Evolutionary conservation across 805 yeast species (phyloP).

Genomic region (baker's yeast (Saccharomyces cerevisiae)): DNA sequence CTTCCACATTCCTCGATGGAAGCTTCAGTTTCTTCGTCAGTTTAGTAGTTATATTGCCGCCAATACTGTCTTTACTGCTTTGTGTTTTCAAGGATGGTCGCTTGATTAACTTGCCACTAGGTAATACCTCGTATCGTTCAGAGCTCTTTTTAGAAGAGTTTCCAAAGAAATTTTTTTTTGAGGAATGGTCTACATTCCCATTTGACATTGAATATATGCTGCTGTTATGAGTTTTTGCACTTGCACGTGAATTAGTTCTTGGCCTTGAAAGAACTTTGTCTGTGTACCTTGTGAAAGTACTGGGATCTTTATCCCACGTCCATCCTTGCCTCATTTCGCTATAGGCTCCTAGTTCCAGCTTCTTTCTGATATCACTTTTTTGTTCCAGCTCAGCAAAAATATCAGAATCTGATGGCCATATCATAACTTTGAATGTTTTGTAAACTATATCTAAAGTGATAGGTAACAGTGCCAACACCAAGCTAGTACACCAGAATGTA

Average conservation of each 20-base stretch:
- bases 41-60: constrained; percentile 6
- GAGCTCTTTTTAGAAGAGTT: constrained; percentile 11
- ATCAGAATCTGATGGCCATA: constrained; percentile 69
- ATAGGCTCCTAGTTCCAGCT: constrained; percentile 65
- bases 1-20: constrained; percentile 19
- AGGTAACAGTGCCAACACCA: constrained; percentile 51
- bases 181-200: background rate
- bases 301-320: constrained; percentile 51
- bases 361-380: constrained; percentile 53
- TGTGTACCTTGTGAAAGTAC: constrained; percentile 25
- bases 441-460: constrained; percentile 57
- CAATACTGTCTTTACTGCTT: background rate
- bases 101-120: constrained; percentile 62
- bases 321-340: constrained; percentile 72
- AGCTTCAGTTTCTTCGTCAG: constrained; percentile 32
- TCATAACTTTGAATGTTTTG: constrained; percentile 46
- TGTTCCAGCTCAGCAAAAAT: constrained; percentile 70
- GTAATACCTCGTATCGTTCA: constrained; percentile 48
- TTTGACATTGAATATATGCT: background rate
- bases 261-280: constrained; percentile 14
- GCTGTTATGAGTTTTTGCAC: background rate
- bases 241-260: constrained; percentile 6
- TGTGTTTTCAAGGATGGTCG: constrained; percentile 27
- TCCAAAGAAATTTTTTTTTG: background rate
- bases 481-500: constrained; percentile 79